Evolutionary conservation across 805 yeast species (phyloP), one percentile per base, ranked within the genome.

Genomic region (Ogataea ramenticola): DNA sequence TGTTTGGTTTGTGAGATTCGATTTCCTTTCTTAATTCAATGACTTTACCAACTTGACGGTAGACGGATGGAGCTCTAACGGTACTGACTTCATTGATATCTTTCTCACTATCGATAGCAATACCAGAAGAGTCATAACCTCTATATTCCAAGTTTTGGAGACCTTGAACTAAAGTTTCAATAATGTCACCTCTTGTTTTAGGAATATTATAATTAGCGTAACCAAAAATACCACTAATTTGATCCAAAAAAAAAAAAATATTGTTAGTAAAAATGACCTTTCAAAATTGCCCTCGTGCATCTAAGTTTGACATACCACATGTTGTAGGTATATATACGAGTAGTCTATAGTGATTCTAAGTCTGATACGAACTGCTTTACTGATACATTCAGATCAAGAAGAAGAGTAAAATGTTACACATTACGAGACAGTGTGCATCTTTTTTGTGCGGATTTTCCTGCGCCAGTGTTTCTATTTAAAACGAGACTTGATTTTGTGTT

Each of bases 51-150:
- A 80, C 88, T 64, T 86, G 85, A 66, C 86, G 87, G 71, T 78
- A 81, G 51, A 91, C 75, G 49, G 78, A 67, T 46, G 85, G 80
- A 54, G 86, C 80, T 52, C 79, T 80, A 46, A 78, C 74, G 36
- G 55, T 54, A 9, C 57, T 45, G 30, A 53, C 53, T 31, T 53
- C 64, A 36, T 50, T 54, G 48, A 61, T 53, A 40, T 57, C 62
- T 46, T 72, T 74, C 63, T 87, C 95, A 47, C 96, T 96, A 66
- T 90, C 97, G 51, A 93, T 77, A 51, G 98, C 96, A 47, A 93
- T 73, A 60, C 99, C 99, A 21, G 97, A 84, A 19, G 98, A 90
- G 67, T 93, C 99, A 59, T 93, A 93, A 38, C 99, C 99, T 68
- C 99, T 84, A 70, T 93, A 93, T 67, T 93, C 99, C 57, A 93